These are phyloP conservation scores for Termitomyces sp. DNA, from an alignment of 768 basidiomycete species.

Conservation along the genomic window DNA sequence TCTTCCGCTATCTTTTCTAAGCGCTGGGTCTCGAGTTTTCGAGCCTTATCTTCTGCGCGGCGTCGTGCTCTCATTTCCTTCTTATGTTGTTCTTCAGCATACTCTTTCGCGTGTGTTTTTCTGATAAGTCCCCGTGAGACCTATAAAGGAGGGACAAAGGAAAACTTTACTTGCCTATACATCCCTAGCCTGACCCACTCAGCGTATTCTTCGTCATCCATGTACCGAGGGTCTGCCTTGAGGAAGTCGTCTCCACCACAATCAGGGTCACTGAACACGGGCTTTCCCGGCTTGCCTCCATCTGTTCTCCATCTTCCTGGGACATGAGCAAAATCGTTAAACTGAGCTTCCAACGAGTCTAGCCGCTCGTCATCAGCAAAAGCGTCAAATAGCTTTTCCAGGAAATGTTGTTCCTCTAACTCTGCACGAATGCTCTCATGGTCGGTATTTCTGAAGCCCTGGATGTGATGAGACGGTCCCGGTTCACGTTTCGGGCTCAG, in stretches of 20 bases:
- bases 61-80: slow-evolving; percentile 50
- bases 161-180: slow-evolving; percentile 48
- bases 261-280: slow-evolving; percentile 14
- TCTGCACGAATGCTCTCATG: slow-evolving; percentile 46
- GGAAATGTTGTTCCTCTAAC: slow-evolving; percentile 60
- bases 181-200: slow-evolving; percentile 85
- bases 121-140: slow-evolving; percentile 25
- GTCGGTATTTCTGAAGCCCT: slow-evolving; percentile 22
- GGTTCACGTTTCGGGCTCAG: slow-evolving; percentile 9
- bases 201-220: slow-evolving; percentile 86
- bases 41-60: slow-evolving; percentile 47
- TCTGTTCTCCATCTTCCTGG: slow-evolving; percentile 61
- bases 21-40: slow-evolving; percentile 46
- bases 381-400: slow-evolving; percentile 69
- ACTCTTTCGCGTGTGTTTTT: slow-evolving; percentile 63
- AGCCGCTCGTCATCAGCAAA: slow-evolving; percentile 69
- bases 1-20: slow-evolving; percentile 48
- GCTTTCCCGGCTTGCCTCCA: slow-evolving; percentile 18
- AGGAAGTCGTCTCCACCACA: slow-evolving; percentile 28
- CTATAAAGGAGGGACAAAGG: neutral
- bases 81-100: slow-evolving; percentile 53
- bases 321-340: slow-evolving; percentile 68
- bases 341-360: slow-evolving; percentile 53
- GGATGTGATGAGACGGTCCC: slow-evolving; percentile 16
- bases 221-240: slow-evolving; percentile 39